Evolutionary conservation across 495 filamentous ascomycete genomes (phyloP), one percentile per base, ranked within the genome.

Genomic region (Daldinia bambusicola): DNA sequence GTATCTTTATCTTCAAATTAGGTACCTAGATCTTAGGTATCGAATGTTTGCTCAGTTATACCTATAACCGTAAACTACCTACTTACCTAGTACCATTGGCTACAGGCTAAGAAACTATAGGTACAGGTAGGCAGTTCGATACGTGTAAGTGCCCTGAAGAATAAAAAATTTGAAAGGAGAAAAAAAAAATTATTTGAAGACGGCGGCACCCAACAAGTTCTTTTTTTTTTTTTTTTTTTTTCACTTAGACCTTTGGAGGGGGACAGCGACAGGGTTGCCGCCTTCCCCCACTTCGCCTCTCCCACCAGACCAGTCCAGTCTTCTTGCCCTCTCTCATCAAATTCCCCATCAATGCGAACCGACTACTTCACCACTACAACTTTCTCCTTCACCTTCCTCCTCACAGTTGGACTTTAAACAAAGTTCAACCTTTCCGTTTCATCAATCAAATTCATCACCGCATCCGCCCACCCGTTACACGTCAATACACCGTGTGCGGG

Each of bases 201-300:
- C 71, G 32, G 61, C 59, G 31, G 61, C 61, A 71, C 66, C 66
- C 71, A 70, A 74, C 67, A 70, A 74, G 63, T 74, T 56, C 53
- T 37, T 50, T 69, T 50, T 51, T 66, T 66, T 61, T 51, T 55
- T 34, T 38, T 26, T 26, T 26, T 26, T 26, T 26, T 26, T 26
- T 26, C 26, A 62, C 45, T 14, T 34, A 26, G 43, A 66, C 43
- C 55, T 63, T 72, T 72, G 50, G 70, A 58, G 55, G 58, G 71
- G 71, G 63, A 52, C 53, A 63, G 26, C 45, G 67, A 74, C 71
- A 70, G 67, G 71, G 67, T 74, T 70, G 71, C 55, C 55, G 63
- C 60, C 34, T 68, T 74, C 66, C 71, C 71, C 71, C 71, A 74
- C 71, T 74, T 74, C 71, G 71, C 71, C 71, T 70, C 71, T 70